These are phyloP conservation scores for Aureobasidium sp. DNA, from an alignment of 2,329 filamentous ascomycete species.

Conservation along the genomic window DNA sequence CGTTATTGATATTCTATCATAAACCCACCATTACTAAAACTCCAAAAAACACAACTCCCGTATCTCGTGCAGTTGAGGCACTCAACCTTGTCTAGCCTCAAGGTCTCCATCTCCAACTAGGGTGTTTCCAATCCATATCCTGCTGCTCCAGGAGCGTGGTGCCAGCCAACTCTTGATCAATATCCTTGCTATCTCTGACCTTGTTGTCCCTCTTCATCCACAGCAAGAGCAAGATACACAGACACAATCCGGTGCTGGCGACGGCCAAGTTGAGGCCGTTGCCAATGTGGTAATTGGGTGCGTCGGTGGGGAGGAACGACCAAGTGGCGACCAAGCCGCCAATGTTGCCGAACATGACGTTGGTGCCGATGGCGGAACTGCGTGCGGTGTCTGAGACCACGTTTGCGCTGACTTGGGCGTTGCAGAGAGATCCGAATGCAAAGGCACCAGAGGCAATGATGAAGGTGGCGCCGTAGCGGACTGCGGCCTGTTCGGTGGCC, in stretches of 20 bases:
- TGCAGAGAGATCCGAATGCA: constrained; percentile 54
- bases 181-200: constrained; percentile 44
- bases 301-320: constrained; percentile 53
- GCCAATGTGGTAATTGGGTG: constrained; percentile 58
- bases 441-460: constrained; percentile 58
- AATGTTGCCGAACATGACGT: constrained; percentile 66
- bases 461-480: constrained; percentile 63
- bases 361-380: constrained; percentile 55
- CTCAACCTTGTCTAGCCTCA: constrained; percentile 12
- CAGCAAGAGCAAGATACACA: constrained; percentile 36
- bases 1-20: background rate
- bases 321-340: constrained; percentile 39
- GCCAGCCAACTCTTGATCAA: constrained; percentile 48
- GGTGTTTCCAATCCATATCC: constrained; percentile 59
- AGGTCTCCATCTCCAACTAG: constrained; percentile 53
- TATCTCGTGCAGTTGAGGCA: background rate
- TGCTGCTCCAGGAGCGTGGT: constrained; percentile 45
- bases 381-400: constrained; percentile 63
- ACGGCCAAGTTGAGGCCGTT: constrained; percentile 63
- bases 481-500: constrained; percentile 40
- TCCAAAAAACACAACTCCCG: background rate
- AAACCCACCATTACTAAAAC: background rate
- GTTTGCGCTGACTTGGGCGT: constrained; percentile 60
- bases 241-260: constrained; percentile 45
- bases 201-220: constrained; percentile 59